Evolutionary conservation across 2,329 filamentous ascomycete genomes (phyloP).

Genomic region (Teratosphaeria pseudoeucalypti): DNA sequence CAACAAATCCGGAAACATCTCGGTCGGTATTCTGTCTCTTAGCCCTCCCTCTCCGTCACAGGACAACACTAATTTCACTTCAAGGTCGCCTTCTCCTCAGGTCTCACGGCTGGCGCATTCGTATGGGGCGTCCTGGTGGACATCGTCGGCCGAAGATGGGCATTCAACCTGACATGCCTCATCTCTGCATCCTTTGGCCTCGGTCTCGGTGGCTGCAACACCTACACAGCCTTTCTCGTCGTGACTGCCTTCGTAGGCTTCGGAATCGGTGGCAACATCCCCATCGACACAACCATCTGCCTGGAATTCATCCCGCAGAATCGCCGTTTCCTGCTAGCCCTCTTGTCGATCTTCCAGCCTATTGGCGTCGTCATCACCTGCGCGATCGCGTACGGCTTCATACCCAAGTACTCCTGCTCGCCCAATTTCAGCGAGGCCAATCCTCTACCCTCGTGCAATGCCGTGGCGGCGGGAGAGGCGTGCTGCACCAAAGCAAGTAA

Average conservation of each 20-base stretch:
- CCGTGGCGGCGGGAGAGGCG: conserved; percentile 16
- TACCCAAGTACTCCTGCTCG: conserved; percentile 41
- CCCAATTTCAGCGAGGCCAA: conserved; percentile 39
- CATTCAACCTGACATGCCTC: conserved; percentile 50
- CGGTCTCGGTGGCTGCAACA: conserved; percentile 40
- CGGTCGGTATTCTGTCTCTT: conserved; percentile 18
- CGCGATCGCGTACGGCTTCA: conserved; percentile 44
- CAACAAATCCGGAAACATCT: conserved; percentile 41
- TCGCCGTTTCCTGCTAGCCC: conserved; percentile 42
- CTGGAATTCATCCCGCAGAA: conserved; percentile 46
- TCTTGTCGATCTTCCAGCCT: conserved; percentile 47
- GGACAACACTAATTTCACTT: neutral
- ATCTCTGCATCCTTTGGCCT: conserved; percentile 45
- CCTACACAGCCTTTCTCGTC: conserved; percentile 42
- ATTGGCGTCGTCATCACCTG: conserved; percentile 44
- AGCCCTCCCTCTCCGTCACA: neutral
- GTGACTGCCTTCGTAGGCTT: conserved; percentile 46
- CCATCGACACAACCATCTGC: conserved; percentile 46
- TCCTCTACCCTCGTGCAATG: conserved; percentile 36
- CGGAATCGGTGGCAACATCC: conserved; percentile 43
- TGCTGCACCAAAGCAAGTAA: conserved; percentile 32
- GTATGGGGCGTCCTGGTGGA: conserved; percentile 48
- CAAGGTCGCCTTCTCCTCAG: conserved; percentile 40
- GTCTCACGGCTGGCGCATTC: conserved; percentile 46
- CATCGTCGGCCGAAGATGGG: conserved; percentile 44